phyloP scores from a whole-genome alignment of 2,329 filamentous ascomycete species.

The Trichoderma pleuroti region DNA sequence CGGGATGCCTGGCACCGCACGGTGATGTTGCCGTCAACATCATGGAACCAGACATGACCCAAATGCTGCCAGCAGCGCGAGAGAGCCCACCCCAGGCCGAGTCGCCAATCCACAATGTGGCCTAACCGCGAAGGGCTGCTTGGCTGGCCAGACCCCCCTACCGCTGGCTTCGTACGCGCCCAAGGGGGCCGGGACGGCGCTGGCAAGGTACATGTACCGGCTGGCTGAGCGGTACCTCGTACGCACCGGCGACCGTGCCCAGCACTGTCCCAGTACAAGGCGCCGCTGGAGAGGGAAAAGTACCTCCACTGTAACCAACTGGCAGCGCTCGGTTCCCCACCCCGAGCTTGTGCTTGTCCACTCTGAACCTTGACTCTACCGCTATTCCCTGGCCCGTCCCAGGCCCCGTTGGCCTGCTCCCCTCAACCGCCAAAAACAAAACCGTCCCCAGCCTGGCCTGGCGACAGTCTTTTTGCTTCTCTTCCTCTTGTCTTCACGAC shows the following conservation, averaged over 20 bases:
- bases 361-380: conserved; percentile 27
- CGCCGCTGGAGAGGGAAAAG: background rate
- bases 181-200: background rate
- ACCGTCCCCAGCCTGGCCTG: conserved; percentile 29
- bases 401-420: conserved; percentile 20
- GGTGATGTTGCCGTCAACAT: background rate
- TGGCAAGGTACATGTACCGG: background rate
- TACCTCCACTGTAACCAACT: conserved; percentile 19
- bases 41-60: no score
- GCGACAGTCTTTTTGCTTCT: conserved; percentile 23
- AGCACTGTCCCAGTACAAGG: background rate
- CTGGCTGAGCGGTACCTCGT: background rate
- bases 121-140: conserved; percentile 17
- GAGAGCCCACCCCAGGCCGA: conserved; percentile 10
- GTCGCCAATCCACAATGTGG: conserved; percentile 13
- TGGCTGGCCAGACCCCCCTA: conserved; percentile 11
- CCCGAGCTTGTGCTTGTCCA: conserved; percentile 11
- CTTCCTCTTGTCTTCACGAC: conserved; percentile 33
- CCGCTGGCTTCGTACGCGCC: conserved; percentile 7
- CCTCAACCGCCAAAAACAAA: conserved; percentile 35
- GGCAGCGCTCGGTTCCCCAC: conserved; percentile 18
- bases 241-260: background rate
- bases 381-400: conserved; percentile 31
- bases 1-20: background rate
- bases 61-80: background rate